Evolutionary conservation across 2,329 filamentous ascomycete genomes (phyloP).

Genomic region (Diplodia corticola): DNA sequence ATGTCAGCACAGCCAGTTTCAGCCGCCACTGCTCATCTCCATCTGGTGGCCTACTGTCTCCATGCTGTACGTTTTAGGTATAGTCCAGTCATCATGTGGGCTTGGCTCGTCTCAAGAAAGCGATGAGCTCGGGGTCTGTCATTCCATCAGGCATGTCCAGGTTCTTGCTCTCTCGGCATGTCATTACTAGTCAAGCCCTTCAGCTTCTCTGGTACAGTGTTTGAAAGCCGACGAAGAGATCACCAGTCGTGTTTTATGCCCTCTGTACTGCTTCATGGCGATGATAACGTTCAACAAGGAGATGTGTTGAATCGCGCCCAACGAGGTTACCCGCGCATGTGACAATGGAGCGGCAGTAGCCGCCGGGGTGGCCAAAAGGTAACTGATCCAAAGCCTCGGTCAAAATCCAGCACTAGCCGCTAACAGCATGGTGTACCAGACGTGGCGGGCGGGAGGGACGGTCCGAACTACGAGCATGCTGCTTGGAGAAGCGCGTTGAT

Average conservation of each 20-base stretch:
- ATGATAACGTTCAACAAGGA: no score
- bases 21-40: neutral
- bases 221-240: no score
- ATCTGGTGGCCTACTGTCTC: neutral
- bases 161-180: no score
- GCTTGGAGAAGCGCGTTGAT: neutral
- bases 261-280: no score
- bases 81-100: neutral
- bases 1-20: neutral
- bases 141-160: neutral
- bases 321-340: neutral
- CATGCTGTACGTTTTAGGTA: neutral
- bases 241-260: no score
- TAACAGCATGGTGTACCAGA: neutral
- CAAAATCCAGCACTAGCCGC: neutral
- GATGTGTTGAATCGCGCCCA: neutral
- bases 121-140: no score
- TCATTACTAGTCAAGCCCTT: no score
- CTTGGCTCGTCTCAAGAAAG: neutral
- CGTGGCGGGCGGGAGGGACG: neutral
- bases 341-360: neutral
- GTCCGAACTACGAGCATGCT: neutral
- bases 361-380: no score
- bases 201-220: no score
- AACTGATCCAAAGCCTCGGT: neutral